Evolutionary conservation across 164 flowering plant genomes (phyloP).

Genomic region (Paratinospora sagittata): DNA sequence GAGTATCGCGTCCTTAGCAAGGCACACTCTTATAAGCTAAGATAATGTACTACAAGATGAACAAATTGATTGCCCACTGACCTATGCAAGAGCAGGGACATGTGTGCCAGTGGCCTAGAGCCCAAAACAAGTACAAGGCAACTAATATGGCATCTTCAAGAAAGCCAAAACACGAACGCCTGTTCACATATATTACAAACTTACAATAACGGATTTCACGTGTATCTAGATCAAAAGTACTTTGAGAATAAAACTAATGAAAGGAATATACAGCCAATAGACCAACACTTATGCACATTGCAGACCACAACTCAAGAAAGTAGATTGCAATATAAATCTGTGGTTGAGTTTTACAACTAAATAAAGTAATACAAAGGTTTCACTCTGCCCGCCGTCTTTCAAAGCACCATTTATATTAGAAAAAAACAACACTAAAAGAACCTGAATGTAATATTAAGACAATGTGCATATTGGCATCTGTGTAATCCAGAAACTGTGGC

Average conservation of each 20-base stretch:
- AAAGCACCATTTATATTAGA: too few species aligned
- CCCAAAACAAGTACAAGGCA: background rate
- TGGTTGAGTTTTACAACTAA: background rate
- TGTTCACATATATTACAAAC: background rate
- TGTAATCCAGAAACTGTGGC: background rate
- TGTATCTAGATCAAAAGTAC: background rate
- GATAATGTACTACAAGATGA: background rate
- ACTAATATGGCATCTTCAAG: too few species aligned
- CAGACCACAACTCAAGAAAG: background rate
- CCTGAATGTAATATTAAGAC: background rate
- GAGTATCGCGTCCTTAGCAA: background rate
- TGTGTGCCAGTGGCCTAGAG: background rate
- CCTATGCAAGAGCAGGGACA: background rate
- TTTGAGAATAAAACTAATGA: background rate
- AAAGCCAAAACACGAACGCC: background rate
- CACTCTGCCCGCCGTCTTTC: background rate
- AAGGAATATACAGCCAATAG: background rate
- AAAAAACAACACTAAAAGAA: background rate
- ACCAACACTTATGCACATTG: background rate
- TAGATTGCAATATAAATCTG: background rate
- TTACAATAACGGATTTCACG: background rate
- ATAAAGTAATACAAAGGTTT: background rate
- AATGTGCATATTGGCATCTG: background rate
- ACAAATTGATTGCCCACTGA: background rate
- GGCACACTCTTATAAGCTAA: background rate